Conservation (phyloP, 2,329 filamentous ascomycete species). For the Fusarium sp. region DNA sequence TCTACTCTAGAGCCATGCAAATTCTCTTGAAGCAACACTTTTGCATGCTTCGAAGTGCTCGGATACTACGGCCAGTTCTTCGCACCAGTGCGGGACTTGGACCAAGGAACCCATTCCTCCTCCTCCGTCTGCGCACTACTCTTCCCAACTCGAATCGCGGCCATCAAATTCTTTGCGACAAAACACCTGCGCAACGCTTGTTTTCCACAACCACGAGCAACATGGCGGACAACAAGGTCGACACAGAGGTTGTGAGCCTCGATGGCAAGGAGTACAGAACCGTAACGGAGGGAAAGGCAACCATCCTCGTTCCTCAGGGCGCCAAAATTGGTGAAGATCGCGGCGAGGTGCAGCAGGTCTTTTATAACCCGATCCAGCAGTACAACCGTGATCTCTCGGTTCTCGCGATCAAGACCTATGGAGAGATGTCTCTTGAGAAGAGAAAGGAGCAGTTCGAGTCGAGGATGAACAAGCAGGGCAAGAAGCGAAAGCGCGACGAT, state of each 20-base stretch:
- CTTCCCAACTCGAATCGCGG: background rate
- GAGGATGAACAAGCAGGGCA: conserved; percentile 53
- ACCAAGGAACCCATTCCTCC: background rate
- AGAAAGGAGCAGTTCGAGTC: conserved; percentile 57
- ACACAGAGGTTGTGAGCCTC: conserved; percentile 42
- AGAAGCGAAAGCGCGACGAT: conserved; percentile 61
- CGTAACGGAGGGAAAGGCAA: conserved; percentile 67
- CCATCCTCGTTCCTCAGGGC: conserved; percentile 64
- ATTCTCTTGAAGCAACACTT: conserved; percentile 25
- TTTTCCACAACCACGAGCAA: conserved; percentile 37
- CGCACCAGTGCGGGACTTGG: conserved; percentile 20
- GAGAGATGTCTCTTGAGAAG: conserved; percentile 70
- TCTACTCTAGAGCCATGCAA: conserved; percentile 24
- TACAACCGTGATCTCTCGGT: conserved; percentile 98
- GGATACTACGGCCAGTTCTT: conserved; percentile 32
- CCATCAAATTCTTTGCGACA: conserved; percentile 5
- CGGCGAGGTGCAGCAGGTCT: conserved; percentile 81
- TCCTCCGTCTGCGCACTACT: background rate
- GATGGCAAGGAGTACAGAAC: conserved; percentile 64
- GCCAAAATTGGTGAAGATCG: conserved; percentile 61
- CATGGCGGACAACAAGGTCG: conserved; percentile 35
- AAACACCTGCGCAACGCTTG: conserved; percentile 10
- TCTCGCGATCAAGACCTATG: conserved; percentile 89
- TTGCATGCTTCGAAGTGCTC: conserved; percentile 33
- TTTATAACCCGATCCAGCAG: conserved; percentile 99